phyloP scores from a whole-genome alignment of 805 yeast genomes.

The Lipomyces yamanashiensis region DNA sequence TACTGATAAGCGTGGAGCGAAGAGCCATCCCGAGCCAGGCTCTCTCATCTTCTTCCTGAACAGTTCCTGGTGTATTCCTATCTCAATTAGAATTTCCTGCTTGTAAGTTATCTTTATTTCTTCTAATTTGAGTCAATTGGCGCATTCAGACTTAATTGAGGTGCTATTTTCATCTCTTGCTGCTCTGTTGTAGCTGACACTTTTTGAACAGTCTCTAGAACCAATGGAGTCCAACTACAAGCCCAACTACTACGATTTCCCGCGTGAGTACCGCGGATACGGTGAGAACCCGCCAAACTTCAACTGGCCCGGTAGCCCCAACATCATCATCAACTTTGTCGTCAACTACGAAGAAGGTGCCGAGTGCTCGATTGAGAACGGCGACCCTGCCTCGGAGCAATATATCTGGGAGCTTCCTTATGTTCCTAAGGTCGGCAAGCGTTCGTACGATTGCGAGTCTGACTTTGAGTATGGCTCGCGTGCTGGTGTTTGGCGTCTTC shows the following conservation, averaged over 20 bases:
- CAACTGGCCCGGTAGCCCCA: slow-evolving; percentile 47
- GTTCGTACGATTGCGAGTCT: slow-evolving; percentile 44
- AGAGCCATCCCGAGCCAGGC: no score
- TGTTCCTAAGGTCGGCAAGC: slow-evolving; percentile 36
- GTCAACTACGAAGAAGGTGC: slow-evolving; percentile 49
- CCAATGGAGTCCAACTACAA: slow-evolving; percentile 16
- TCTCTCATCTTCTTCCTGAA: not conserved
- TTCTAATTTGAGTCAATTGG: no score
- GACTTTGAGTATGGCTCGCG: slow-evolving; percentile 48
- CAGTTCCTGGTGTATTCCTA: no score
- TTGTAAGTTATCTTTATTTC: no score
- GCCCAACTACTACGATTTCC: slow-evolving; percentile 36
- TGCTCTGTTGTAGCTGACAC: no score
- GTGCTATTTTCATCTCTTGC: no score
- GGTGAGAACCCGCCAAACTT: slow-evolving; percentile 44
- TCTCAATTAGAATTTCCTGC: no score
- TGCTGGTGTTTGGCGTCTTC: slow-evolving; percentile 46
- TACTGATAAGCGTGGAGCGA: no score
- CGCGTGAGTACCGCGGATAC: slow-evolving; percentile 44
- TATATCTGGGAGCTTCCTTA: slow-evolving; percentile 40
- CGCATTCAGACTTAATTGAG: no score
- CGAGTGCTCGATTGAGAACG: slow-evolving; percentile 43
- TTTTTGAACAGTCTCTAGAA: no score
- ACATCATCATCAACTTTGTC: slow-evolving; percentile 45
- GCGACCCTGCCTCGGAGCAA: slow-evolving; percentile 43